Evolutionary conservation across 2,329 filamentous ascomycete genomes (phyloP).

Genomic region (Sclerotinia sclerotiorum): DNA sequence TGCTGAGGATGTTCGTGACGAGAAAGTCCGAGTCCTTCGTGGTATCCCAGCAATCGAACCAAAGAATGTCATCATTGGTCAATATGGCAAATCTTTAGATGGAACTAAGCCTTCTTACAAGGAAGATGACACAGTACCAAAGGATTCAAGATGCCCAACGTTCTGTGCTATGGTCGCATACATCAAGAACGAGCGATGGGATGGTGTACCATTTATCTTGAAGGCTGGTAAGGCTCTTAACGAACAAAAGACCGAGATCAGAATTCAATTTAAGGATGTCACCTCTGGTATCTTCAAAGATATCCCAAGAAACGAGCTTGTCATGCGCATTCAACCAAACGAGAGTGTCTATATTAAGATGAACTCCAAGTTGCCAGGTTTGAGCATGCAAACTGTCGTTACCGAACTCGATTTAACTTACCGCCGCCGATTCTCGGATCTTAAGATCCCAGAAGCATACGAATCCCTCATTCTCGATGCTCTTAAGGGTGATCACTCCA

Average conservation of each 20-base stretch:
- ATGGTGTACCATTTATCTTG: conserved; percentile 97
- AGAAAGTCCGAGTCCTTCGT: conserved; percentile 95
- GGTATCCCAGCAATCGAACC: conserved; percentile 93
- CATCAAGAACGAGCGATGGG: conserved; percentile 99
- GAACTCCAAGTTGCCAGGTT: conserved; percentile 98
- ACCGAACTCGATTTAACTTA: conserved; percentile 98
- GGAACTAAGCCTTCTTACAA: conserved; percentile 97
- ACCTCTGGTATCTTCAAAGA: conserved; percentile 99
- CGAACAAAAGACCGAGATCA: conserved; percentile 99
- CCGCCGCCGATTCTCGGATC: conserved; percentile 94
- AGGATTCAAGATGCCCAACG: conserved; percentile 94
- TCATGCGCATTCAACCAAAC: conserved; percentile 98
- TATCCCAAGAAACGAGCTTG: conserved; percentile 97
- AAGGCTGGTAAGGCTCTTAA: conserved; percentile 99
- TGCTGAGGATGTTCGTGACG: conserved; percentile 95
- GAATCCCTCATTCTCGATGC: conserved; percentile 97
- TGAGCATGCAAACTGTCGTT: conserved; percentile 99
- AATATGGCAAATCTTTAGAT: conserved; percentile 95
- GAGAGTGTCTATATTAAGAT: conserved; percentile 99
- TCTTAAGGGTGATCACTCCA: conserved; percentile 98
- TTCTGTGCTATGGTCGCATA: conserved; percentile 97
- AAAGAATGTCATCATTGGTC: conserved; percentile 99
- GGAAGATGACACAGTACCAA: conserved; percentile 96
- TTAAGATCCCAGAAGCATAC: conserved; percentile 99
- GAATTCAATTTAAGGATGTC: conserved; percentile 99